A percentile compares a stretch with the other conserved stretches of the same genome.
These are phyloP conservation scores for Pyrenophora seminiperda DNA, from an alignment of 2,329 filamentous ascomycete genomes.

Conservation along the genomic window DNA sequence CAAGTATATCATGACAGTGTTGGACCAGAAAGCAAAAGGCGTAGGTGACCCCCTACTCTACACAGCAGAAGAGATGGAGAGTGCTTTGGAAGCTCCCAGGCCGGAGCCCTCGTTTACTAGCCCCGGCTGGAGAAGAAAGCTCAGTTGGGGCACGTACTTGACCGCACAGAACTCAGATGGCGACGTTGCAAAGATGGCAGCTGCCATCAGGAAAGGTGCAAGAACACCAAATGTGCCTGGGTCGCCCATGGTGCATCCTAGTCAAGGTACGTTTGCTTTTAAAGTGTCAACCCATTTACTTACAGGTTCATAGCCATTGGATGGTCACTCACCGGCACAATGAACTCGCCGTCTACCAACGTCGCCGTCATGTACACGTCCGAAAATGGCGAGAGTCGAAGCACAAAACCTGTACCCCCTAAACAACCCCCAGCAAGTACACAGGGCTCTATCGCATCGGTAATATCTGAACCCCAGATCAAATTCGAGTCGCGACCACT, in stretches of 20 bases:
- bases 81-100: slow-evolving; percentile 62
- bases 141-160: slow-evolving; percentile 52
- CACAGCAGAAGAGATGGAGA: slow-evolving; percentile 76
- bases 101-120: slow-evolving; percentile 57
- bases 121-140: slow-evolving; percentile 57
- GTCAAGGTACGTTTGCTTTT: slow-evolving; percentile 51
- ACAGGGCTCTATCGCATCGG: slow-evolving; percentile 39
- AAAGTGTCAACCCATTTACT: slow-evolving; percentile 4
- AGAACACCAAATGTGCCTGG: slow-evolving; percentile 41
- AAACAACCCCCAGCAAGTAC: slow-evolving; percentile 30
- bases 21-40: slow-evolving; percentile 86
- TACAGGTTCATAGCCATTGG: slow-evolving; percentile 63
- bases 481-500: slow-evolving; percentile 35
- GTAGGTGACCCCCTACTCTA: slow-evolving; percentile 75
- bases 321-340: slow-evolving; percentile 86
- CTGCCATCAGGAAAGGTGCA: slow-evolving; percentile 39
- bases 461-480: slow-evolving; percentile 35
- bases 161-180: slow-evolving; percentile 40
- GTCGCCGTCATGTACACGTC: slow-evolving; percentile 79
- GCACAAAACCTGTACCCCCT: slow-evolving; percentile 22
- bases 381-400: slow-evolving; percentile 39
- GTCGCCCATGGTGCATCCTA: slow-evolving; percentile 57
- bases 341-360: slow-evolving; percentile 83
- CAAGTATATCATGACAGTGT: slow-evolving; percentile 81
- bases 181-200: slow-evolving; percentile 39